These are phyloP conservation scores for Alnus glutinosa DNA, from an alignment of 306 rosid species.

Conservation along the genomic window DNA sequence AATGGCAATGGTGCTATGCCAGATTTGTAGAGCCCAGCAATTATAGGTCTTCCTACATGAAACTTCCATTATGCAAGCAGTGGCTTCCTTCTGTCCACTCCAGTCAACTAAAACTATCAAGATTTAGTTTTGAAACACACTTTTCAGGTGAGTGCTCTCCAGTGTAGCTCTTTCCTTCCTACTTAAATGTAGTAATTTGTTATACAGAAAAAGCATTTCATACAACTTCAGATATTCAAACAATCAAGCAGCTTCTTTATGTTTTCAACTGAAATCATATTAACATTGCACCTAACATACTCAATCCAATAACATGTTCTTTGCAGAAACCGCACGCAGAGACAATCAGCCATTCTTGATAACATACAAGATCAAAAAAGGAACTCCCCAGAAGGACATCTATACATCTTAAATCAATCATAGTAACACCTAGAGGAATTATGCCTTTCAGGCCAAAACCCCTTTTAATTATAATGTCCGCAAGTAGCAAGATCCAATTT, in stretches of 20 bases:
- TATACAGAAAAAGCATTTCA: neutral
- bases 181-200: neutral
- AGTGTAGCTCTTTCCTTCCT: neutral
- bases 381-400: neutral
- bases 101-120: neutral
- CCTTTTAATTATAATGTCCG: neutral
- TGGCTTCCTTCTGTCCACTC: neutral
- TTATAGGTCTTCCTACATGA: neutral
- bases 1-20: neutral
- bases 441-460: neutral
- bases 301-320: neutral
- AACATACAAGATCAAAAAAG: neutral
- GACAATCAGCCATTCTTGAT: neutral
- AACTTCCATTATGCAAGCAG: neutral
- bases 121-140: neutral
- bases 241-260: neutral
- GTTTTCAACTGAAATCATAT: neutral
- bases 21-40: neutral
- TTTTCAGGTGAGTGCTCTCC: neutral
- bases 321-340: neutral
- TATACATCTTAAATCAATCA: neutral
- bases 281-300: no score
- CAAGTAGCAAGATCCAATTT: neutral
- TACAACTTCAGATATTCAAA: neutral
- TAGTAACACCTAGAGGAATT: neutral